These are phyloP conservation scores for Paecilomyces niveus DNA, from an alignment of 2,329 filamentous ascomycete genomes.

Conservation along the genomic window DNA sequence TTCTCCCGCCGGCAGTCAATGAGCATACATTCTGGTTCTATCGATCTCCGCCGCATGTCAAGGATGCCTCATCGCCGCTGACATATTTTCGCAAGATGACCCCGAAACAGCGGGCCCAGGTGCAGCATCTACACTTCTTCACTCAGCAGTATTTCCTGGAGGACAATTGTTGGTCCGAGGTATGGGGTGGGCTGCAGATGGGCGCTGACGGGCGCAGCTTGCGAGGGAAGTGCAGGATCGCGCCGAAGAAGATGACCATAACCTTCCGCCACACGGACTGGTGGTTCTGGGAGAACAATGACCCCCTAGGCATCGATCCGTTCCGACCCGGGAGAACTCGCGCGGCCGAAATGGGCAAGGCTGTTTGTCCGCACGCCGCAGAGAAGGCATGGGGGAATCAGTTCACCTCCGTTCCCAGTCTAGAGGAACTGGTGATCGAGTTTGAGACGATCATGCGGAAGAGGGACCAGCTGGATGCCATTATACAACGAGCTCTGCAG, in stretches of 20 bases:
- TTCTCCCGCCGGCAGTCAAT: constrained; percentile 24
- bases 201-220: not conserved
- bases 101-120: constrained; percentile 11
- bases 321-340: constrained; percentile 8
- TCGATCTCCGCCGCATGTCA: constrained; percentile 12
- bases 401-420: constrained; percentile 8
- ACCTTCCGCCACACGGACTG: constrained; percentile 22
- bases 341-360: constrained; percentile 4
- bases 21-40: constrained; percentile 23
- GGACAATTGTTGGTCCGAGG: constrained; percentile 2
- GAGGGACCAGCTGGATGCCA: constrained; percentile 16
- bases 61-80: constrained; percentile 5
- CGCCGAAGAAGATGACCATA: constrained; percentile 13
- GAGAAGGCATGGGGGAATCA: constrained; percentile 5
- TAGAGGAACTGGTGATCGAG: constrained; percentile 18
- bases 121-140: constrained; percentile 18
- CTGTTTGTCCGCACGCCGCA: constrained; percentile 4
- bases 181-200: constrained; percentile 1
- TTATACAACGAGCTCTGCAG: constrained; percentile 12
- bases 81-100: constrained; percentile 14
- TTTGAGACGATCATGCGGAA: constrained; percentile 19
- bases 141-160: constrained; percentile 20
- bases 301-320: constrained; percentile 20
- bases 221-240: constrained; percentile 5
- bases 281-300: constrained; percentile 20